phyloP scores from a whole-genome alignment of 2,329 filamentous ascomycete species.

The Ophiocordyceps australis region DNA sequence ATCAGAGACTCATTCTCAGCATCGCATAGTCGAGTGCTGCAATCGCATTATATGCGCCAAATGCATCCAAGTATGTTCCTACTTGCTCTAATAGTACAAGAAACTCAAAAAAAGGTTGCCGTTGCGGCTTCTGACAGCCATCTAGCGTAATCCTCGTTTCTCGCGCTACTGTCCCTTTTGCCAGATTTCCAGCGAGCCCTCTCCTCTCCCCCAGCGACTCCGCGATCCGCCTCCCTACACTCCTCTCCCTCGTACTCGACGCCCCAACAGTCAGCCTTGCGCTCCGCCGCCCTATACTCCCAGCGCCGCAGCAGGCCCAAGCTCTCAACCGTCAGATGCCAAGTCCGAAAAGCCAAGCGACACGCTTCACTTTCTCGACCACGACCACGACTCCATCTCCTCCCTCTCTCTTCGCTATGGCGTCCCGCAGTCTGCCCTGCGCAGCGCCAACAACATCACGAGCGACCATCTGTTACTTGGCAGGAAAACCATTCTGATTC shows the following conservation, averaged over 20 bases:
- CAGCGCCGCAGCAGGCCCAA: too few species aligned
- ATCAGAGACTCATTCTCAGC: conserved; percentile 34
- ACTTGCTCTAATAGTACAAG: too few species aligned
- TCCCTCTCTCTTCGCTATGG: conserved; percentile 56
- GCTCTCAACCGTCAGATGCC: too few species aligned
- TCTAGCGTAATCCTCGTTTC: conserved; percentile 54
- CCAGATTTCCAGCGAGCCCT: conserved; percentile 46
- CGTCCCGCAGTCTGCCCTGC: conserved; percentile 44
- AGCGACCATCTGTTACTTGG: conserved; percentile 54
- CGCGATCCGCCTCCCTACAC: conserved; percentile 51
- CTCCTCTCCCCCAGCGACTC: conserved; percentile 40
- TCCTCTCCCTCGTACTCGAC: conserved; percentile 13
- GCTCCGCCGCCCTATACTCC: conserved; percentile 21
- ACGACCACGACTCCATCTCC: conserved; percentile 45
- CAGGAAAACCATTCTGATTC: conserved; percentile 52
- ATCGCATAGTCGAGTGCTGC: conserved; percentile 51
- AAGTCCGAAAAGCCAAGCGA: too few species aligned
- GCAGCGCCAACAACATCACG: conserved; percentile 50
- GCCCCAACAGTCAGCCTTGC: conserved; percentile 7
- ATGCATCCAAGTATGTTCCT: conserved; percentile 40
- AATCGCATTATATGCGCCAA: conserved; percentile 50
- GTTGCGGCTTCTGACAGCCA: too few species aligned
- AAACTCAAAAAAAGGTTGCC: too few species aligned
- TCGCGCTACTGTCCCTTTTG: conserved; percentile 55
- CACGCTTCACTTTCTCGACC: conserved; percentile 57